Percentiles rank a stretch among this genome's conserved stretches.
Conservation (phyloP, 2,329 filamentous ascomycete species). For the Alternaria dauci region DNA sequence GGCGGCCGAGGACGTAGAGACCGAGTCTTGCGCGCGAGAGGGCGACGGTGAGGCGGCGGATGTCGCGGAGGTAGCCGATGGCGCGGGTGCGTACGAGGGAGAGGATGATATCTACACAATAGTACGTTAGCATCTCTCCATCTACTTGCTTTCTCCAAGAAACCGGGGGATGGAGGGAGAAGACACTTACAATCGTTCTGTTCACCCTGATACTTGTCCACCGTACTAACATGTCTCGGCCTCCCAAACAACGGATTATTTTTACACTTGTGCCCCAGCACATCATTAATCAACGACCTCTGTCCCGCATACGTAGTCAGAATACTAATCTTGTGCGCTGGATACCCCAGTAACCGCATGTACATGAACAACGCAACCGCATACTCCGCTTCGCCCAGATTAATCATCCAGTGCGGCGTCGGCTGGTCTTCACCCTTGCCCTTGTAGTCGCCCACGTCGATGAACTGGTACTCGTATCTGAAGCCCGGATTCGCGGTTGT, state of each 20-base stretch:
- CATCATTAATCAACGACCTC: slow-evolving; percentile 84
- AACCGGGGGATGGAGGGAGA: too few relatives aligned
- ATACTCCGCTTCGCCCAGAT: slow-evolving; percentile 96
- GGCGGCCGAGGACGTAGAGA: slow-evolving; percentile 88
- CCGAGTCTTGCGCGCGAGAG: slow-evolving; percentile 91
- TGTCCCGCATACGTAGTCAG: slow-evolving; percentile 95
- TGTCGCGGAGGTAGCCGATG: slow-evolving; percentile 91
- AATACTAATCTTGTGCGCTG: slow-evolving; percentile 83
- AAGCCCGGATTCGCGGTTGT: slow-evolving; percentile 87
- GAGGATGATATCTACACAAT: slow-evolving; percentile 80
- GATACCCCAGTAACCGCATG: slow-evolving; percentile 95
- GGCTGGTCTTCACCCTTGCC: slow-evolving; percentile 88
- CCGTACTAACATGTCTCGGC: slow-evolving; percentile 88
- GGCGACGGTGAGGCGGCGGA: slow-evolving; percentile 92
- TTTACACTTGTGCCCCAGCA: slow-evolving; percentile 82
- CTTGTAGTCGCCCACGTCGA: slow-evolving; percentile 93
- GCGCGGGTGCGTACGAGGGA: slow-evolving; percentile 88
- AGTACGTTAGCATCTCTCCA: slow-evolving; percentile 15
- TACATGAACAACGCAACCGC: slow-evolving; percentile 95
- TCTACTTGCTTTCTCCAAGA: background rate
- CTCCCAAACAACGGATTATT: slow-evolving; percentile 86
- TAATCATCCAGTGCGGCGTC: slow-evolving; percentile 93
- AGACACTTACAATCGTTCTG: slow-evolving; percentile 99
- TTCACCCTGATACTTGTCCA: slow-evolving; percentile 99
- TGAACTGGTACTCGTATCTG: slow-evolving; percentile 94